phyloP scores from a whole-genome alignment of 306 rosid genomes.

The Hippophae rhamnoides region DNA sequence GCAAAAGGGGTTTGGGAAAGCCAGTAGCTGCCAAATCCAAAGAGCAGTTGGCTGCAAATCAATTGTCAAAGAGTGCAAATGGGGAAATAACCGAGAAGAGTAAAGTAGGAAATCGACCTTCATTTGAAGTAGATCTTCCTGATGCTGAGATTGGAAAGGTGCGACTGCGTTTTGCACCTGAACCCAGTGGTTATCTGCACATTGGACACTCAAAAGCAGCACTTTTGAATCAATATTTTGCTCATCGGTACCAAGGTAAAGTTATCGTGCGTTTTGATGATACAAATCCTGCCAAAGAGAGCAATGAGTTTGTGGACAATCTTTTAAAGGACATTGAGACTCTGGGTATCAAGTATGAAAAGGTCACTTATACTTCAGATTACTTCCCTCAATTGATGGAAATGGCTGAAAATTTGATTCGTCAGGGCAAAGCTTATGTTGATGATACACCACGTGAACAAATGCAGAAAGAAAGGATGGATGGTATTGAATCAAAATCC shows the following conservation, averaged over 20 bases:
- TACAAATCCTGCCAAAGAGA: slow-evolving; percentile 96
- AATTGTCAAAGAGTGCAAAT: slow-evolving; percentile 26
- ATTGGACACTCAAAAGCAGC: slow-evolving; percentile 98
- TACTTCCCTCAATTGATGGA: slow-evolving; percentile 80
- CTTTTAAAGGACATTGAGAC: slow-evolving; percentile 72
- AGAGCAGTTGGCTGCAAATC: slow-evolving; percentile 27
- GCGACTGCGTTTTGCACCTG: slow-evolving; percentile 79
- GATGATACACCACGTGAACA: slow-evolving; percentile 90
- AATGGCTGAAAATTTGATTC: slow-evolving; percentile 74
- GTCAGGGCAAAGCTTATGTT: slow-evolving; percentile 78
- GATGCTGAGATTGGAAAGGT: slow-evolving; percentile 87
- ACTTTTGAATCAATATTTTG: slow-evolving; percentile 77
- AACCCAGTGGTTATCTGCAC: slow-evolving; percentile 95
- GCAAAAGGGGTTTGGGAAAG: slow-evolving; percentile 56
- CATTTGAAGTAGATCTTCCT: slow-evolving; percentile 80
- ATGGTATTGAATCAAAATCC: slow-evolving; percentile 72
- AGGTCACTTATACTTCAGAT: slow-evolving; percentile 72
- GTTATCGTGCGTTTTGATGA: slow-evolving; percentile 82
- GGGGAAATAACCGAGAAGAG: slow-evolving; percentile 37
- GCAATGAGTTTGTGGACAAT: slow-evolving; percentile 88
- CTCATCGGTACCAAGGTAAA: slow-evolving; percentile 61
- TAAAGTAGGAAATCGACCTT: slow-evolving; percentile 35
- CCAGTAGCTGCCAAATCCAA: slow-evolving; percentile 31
- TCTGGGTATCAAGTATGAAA: slow-evolving; percentile 58
- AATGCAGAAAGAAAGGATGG: slow-evolving; percentile 86